A percentile compares a stretch with the other conserved stretches of the same genome.
These are phyloP conservation scores for Diospyros lotus DNA, from an alignment of 148 eudicot genomes.

Conservation along the genomic window DNA sequence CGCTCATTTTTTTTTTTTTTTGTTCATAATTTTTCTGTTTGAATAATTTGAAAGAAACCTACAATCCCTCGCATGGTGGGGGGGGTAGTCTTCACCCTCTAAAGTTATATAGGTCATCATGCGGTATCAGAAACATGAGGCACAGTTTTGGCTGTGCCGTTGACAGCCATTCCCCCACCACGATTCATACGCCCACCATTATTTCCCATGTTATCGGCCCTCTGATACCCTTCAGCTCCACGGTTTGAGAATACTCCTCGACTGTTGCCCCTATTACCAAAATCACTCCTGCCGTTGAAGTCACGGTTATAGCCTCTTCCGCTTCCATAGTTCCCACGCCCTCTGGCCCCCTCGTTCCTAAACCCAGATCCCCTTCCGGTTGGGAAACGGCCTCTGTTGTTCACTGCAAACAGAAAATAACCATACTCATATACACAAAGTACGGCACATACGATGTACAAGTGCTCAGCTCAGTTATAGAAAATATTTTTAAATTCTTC, in stretches of 20 bases:
- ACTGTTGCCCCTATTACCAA: constrained; percentile 40
- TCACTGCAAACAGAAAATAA: constrained; percentile 24
- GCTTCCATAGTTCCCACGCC: constrained; percentile 54
- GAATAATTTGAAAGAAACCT: no score
- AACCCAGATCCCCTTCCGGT: constrained; percentile 51
- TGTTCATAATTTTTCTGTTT: no score
- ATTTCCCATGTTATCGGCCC: constrained; percentile 28
- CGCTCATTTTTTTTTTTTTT: no score
- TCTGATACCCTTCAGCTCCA: constrained; percentile 48
- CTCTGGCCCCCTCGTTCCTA: constrained; percentile 65
- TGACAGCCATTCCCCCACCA: constrained; percentile 34
- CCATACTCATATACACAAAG: background rate
- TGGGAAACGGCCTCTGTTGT: constrained; percentile 47
- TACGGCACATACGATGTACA: no score
- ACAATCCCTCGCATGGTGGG: background rate
- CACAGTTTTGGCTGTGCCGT: constrained; percentile 27
- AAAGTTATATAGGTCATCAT: constrained; percentile 18
- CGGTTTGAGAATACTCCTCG: constrained; percentile 43
- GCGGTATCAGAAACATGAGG: constrained; percentile 46
- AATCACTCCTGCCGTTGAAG: constrained; percentile 42
- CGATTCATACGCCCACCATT: constrained; percentile 39
- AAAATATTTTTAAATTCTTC: no score
- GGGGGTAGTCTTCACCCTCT: background rate
- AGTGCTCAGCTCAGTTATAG: no score
- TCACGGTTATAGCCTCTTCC: constrained; percentile 55